These are phyloP conservation scores for Pseudocercospora vitis DNA, from an alignment of 2,329 filamentous ascomycete genomes.

Conservation along the genomic window DNA sequence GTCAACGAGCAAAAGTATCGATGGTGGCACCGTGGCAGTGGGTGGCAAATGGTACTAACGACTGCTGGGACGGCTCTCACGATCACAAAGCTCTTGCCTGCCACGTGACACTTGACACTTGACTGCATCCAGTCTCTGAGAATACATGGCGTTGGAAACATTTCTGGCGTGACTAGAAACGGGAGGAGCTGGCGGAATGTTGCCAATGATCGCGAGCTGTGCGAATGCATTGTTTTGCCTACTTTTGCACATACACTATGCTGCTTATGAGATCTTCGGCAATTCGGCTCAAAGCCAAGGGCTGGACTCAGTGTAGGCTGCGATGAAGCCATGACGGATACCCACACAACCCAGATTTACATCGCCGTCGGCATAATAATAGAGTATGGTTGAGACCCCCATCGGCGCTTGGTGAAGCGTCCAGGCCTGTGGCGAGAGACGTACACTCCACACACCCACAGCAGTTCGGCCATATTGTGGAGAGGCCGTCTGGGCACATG, in stretches of 20 bases:
- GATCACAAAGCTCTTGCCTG: constrained; percentile 1
- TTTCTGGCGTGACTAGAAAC: constrained; percentile 3
- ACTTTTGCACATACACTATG: background rate
- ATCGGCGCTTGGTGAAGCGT: constrained; percentile 5
- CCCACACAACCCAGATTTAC: constrained; percentile 1
- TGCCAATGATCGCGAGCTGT: constrained; percentile 9
- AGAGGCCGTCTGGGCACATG: constrained; percentile 17
- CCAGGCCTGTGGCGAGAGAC: background rate
- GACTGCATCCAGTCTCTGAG: background rate
- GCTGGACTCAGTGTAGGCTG: background rate
- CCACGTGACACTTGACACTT: constrained; percentile 11
- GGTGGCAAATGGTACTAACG: background rate
- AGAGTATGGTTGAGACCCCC: constrained; percentile 6
- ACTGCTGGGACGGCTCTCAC: too few relatives aligned
- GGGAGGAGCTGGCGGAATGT: constrained; percentile 4
- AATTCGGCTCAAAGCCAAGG: constrained; percentile 15
- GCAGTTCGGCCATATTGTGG: constrained; percentile 23
- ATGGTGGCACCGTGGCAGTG: background rate
- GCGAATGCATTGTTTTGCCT: background rate
- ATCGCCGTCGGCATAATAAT: constrained; percentile 7
- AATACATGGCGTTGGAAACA: constrained; percentile 10
- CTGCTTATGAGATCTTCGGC: constrained; percentile 7
- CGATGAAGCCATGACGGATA: background rate
- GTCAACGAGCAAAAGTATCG: constrained; percentile 7
- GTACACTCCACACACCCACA: constrained; percentile 11